Evolutionary conservation across 768 basidiomycete genomes (phyloP), one percentile per base, ranked within the genome.

Genomic region (Galerina sulciceps): DNA sequence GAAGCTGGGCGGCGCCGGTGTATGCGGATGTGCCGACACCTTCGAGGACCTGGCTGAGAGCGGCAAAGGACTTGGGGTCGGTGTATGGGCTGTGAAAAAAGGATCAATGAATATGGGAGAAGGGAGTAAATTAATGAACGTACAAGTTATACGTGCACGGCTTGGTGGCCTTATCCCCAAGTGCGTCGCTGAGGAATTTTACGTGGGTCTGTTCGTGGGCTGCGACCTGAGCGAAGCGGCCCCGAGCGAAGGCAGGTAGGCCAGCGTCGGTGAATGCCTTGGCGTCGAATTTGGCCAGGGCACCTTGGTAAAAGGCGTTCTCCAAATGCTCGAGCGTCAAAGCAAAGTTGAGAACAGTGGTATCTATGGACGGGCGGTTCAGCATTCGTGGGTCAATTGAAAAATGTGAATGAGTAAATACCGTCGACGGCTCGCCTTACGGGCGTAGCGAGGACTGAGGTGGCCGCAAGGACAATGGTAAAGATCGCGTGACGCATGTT

Each of bases 121-220:
- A 15, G 11, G 9, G 18, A 42, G 38, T 40, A 10, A 20, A 47
- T 1, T 13, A 9, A 56, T 42, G 20, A 36, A 70, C 79, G 35
- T 60, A 84, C 83, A 88, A 89, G 55, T 63, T 72, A 70, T 89
- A 90, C 6, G 74, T 74, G 76, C 88, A 89, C 0, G 85, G 76
- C 66, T 81, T 53, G 13, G 80, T 77, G 5, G 86, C 85, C 11
- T 76, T 71, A 47, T 71, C 70, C 1, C 85, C 85, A 31, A 87
- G 71, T 2, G 71, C 71, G 1, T 43, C 45, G 45, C 48, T 64
- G 26, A 78, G 65, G 59, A 77, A 74, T 3, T 64, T 56, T 62
- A 88, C 85, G 71, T 90, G 87, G 1, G 75, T 67, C 18, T 62
- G 36, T 67, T 88, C 85, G 68, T 88, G 84, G 17, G 69, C 67